Base-by-base conservation (phyloP, 176 grass and related monocot genomes). In the Elaeis guineensis region DNA sequence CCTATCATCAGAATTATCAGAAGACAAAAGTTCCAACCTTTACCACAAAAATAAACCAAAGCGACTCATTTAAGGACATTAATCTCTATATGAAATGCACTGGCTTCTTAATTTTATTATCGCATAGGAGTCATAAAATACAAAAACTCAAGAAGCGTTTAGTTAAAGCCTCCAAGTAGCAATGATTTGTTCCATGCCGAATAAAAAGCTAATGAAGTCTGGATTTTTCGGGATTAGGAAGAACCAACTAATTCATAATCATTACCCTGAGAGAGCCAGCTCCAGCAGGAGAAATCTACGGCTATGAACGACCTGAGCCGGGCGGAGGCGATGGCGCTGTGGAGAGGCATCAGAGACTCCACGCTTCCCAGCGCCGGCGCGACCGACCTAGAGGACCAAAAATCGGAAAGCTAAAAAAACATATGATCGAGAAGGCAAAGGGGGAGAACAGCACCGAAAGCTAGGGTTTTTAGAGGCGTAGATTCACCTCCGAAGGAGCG, bases 201-300 rank as follows among this genome's bases (percentile, higher is more conserved):
- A 30, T 30, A 30, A 30, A 30, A 12, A 44, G 35, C 35, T 44
- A 44, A 44, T 14, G 35, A 44, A 44, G 14, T 44, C 11, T 30
- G 28, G 28, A 30, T 21, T 23, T 21, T 21, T 30, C 26, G 29
- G 16, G 23, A 44, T 39, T n/a, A 30, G 6, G 58, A 17, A 32
- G n/a, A 17, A 18, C 58, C 26, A 61, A 61, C 35, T 5, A 39
- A 17, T 29, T 16, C 14, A 50, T 25, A 54, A 18, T 9, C 1
- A 1, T 62, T 65, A 93, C 89, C 87, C 80, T 80, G 79, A 16
- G 83, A 91, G 72, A 91, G 83, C 68, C 60, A 71, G 87, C 83
- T 86, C 87, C 83, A 83, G 79, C 48, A 80, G 52, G 87, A 79
- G 15, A 79, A 83, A 68, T 78, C 87, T 3, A 48, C 53, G 44